These are phyloP conservation scores for Eutypella sp. DNA, from an alignment of 2,329 filamentous ascomycete species.

Conservation along the genomic window DNA sequence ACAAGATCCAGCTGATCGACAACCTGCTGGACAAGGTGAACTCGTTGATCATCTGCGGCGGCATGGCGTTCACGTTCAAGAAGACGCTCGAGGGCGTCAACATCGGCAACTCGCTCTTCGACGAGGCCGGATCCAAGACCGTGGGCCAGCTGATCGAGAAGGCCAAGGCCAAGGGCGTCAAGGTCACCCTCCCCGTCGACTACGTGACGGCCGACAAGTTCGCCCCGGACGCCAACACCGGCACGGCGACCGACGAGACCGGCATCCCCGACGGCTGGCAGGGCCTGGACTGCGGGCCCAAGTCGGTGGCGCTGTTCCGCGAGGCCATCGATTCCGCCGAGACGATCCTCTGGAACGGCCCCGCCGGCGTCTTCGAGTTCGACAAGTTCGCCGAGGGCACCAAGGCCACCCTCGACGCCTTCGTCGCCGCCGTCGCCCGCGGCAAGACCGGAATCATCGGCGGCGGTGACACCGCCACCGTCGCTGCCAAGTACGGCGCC, in stretches of 20 bases:
- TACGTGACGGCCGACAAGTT: slow-evolving; percentile 98
- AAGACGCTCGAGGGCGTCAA: slow-evolving; percentile 89
- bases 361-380: slow-evolving; percentile 95
- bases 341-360: slow-evolving; percentile 99
- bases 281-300: slow-evolving; percentile 89
- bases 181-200: slow-evolving; percentile 90
- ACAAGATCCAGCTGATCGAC: slow-evolving; percentile 99
- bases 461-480: slow-evolving; percentile 95
- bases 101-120: slow-evolving; percentile 89
- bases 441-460: slow-evolving; percentile 98
- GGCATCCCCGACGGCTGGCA: slow-evolving; percentile 97
- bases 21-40: slow-evolving; percentile 98
- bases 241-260: slow-evolving; percentile 75
- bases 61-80: slow-evolving; percentile 99
- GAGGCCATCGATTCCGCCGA: slow-evolving; percentile 79
- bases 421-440: slow-evolving; percentile 70
- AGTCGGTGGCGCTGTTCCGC: slow-evolving; percentile 86
- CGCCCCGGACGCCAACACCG: slow-evolving; percentile 72
- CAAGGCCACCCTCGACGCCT: slow-evolving; percentile 86
- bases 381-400: slow-evolving; percentile 90
- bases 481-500: slow-evolving; percentile 92
- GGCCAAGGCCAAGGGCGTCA: slow-evolving; percentile 93
- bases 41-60: slow-evolving; percentile 93
- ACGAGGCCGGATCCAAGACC: slow-evolving; percentile 89
- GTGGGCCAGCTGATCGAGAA: slow-evolving; percentile 85